Base-by-base conservation (phyloP, 2,329 filamentous ascomycete species). In the Penicillium sp. region DNA sequence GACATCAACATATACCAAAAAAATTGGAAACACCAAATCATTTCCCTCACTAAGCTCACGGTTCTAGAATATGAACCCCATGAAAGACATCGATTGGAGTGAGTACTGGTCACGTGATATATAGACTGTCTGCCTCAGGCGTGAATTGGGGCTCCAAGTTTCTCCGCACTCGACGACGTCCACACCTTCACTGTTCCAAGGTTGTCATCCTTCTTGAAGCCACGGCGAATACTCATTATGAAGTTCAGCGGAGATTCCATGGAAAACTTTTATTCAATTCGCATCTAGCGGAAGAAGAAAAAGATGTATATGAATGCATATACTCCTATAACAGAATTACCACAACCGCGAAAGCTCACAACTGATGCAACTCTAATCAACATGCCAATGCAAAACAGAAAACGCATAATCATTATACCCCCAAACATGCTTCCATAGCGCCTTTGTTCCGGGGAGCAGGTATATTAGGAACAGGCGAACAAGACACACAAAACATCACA, bases 301-400 rank as follows among this genome's bases (percentile, higher is more conserved):
- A 7, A 4, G 4, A 43, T n/a, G 9, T 43, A 29, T 18, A 31
- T 34, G 24, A 29, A 36, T 31, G 27, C 24, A 32, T 46, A 22
- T 51, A 21, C 42, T 47, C 16, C 7, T 29, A 16, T 13, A 38
- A 7, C 7, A 16, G 21, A 48, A 48, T 29, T 29, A 46, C 10
- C 21, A 8, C 9, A 22, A 29, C 24, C 14, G 14, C 32, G 43
- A 43, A 48, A 50, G 38, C 47, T 57, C 40, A 53, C 36, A 32
- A 40, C 43, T 22, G 14, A 57, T 52, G 50, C 49, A 49, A 51
- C 49, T 55, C 44, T 44, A 57, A 43, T 29, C 46, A 40, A 49
- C 14, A 56, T 55, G 39, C 49, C 36, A 45, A 60, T 43, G 21
- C 27, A 40, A 44, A 52, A 39, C 16, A 54, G 5, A 22, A 27